Evolutionary conservation across 257 asterid species (phyloP).

Genomic region (Phtheirospermum japonicum): DNA sequence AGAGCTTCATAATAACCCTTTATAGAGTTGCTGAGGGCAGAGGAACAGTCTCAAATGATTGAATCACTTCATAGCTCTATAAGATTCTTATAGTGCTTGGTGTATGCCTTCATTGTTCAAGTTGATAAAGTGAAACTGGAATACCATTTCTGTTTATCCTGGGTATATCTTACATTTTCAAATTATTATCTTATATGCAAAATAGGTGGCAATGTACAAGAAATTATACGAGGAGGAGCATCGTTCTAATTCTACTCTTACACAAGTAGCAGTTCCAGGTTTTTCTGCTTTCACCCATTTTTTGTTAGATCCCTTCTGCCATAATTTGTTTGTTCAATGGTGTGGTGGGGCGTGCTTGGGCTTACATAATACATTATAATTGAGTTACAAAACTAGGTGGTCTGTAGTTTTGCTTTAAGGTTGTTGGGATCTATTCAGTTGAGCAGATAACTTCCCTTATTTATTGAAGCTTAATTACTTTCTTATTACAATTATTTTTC

Average conservation of each 20-base stretch:
- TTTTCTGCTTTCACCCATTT: slow-evolving; percentile 21
- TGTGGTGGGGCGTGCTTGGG: slow-evolving; percentile 1
- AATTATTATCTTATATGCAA: slow-evolving; percentile 8
- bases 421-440: background rate
- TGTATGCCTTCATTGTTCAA: slow-evolving; percentile 7
- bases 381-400: background rate
- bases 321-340: background rate
- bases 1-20: no score
- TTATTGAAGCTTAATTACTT: background rate
- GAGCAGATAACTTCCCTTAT: slow-evolving; percentile 14
- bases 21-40: slow-evolving; percentile 65
- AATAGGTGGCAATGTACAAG: slow-evolving; percentile 87
- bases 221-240: slow-evolving; percentile 77
- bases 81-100: slow-evolving; percentile 35
- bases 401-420: background rate
- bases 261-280: slow-evolving; percentile 56
- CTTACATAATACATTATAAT: no score
- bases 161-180: background rate
- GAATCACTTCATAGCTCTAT: slow-evolving; percentile 91
- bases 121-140: background rate
- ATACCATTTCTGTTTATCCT: background rate
- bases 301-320: background rate
- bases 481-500: background rate
- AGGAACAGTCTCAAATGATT: slow-evolving; percentile 84
- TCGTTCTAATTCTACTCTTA: slow-evolving; percentile 40